Evolutionary conservation across 2,329 filamentous ascomycete genomes (phyloP).

Genomic region (Thielaviopsis ethacetica): DNA sequence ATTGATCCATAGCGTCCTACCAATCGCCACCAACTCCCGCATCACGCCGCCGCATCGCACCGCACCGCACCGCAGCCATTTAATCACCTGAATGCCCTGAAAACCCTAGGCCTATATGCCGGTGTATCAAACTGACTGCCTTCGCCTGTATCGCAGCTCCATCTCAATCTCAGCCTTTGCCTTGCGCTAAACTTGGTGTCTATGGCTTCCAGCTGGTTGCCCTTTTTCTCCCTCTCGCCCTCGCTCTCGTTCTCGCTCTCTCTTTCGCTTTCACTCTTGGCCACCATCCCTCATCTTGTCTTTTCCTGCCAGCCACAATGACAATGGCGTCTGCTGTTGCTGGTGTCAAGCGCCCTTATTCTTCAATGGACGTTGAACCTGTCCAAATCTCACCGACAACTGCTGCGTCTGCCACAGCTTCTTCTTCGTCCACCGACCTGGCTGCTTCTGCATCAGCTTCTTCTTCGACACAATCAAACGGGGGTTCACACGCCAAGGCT

Average conservation of each 20-base stretch:
- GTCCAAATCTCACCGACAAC: constrained; percentile 13
- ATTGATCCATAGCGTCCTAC: no score
- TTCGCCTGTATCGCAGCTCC: not conserved
- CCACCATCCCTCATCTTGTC: not conserved
- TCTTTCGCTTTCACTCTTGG: not conserved
- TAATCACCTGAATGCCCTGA: no score
- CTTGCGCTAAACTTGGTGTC: not conserved
- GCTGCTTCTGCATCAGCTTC: not conserved
- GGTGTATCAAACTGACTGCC: not conserved
- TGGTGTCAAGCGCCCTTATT: constrained; percentile 26
- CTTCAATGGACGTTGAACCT: constrained; percentile 20
- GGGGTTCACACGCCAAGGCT: constrained; percentile 8
- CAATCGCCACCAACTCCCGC: no score
- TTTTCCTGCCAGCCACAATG: constrained; percentile 1
- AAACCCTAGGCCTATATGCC: no score
- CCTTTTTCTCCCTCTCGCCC: no score
- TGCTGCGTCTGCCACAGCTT: not conserved
- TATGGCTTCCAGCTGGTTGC: not conserved
- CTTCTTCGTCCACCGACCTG: not conserved
- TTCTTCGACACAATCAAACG: not conserved
- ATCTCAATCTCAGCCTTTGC: not conserved
- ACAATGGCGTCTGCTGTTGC: constrained; percentile 22
- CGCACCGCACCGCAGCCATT: no score
- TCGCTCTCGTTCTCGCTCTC: not conserved
- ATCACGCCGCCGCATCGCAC: no score